A percentile compares a stretch with the other conserved stretches of the same genome.
phyloP scores from a whole-genome alignment of 176 grass and related monocot genomes.

The Sorghum bicolor region Sorghum_bicolor_NCBIv3 NC_012875.2:49184501-49185000 shows the following conservation, averaged over 20 bases:
- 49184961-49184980: slow-evolving; percentile 98
- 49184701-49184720: slow-evolving; percentile 92
- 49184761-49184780: slow-evolving; percentile 99
- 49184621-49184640: slow-evolving; percentile 67
- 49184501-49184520: neutral
- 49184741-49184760: slow-evolving; percentile 75
- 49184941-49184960: slow-evolving; percentile 74
- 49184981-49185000: slow-evolving; percentile 81
- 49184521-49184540: neutral
- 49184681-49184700: slow-evolving; percentile 98
- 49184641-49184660: slow-evolving; percentile 47
- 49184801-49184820: slow-evolving; percentile 84
- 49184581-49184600: slow-evolving; percentile 43
- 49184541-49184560: slow-evolving; percentile 1
- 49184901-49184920: slow-evolving; percentile 46
- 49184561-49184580: slow-evolving; percentile 57
- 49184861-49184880: slow-evolving; percentile 95
- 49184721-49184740: slow-evolving; percentile 75
- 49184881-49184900: slow-evolving; percentile 97
- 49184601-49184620: slow-evolving; percentile 62
- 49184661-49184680: slow-evolving; percentile 33
- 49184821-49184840: slow-evolving; percentile 89
- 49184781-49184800: slow-evolving; percentile 98
- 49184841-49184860: slow-evolving; percentile 99
- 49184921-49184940: slow-evolving; percentile 40